Base-by-base conservation (phyloP, 2,329 filamentous ascomycete species). In the Paraconiothyrium sp. region DNA sequence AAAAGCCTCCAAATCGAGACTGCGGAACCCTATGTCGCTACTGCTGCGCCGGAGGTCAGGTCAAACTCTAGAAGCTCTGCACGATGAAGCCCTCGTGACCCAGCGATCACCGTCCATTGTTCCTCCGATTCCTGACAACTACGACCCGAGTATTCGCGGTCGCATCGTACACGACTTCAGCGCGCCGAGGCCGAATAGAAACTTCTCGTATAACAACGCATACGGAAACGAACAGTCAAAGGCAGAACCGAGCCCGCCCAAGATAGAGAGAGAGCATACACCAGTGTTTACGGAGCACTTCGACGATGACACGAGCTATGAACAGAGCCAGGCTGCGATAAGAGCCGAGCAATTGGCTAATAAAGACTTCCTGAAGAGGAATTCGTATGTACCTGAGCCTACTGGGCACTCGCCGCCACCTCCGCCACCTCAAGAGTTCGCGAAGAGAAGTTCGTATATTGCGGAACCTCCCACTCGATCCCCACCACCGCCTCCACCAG, bases 121-220 rank as follows among this genome's bases (percentile, higher is more conserved):
- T 20, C 76, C 76, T 2, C 82, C 84, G 2, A 81, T 86, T 57
- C 86, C 86, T 2, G 86, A 87, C 60, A 85, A 88, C 67, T 89
- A 88, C 69, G 87, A 89, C 67, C 87, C 87, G 13, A 82, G 87
- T 57, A 90, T 89, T 61, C 83, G 86, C 56, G 88, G 88, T 20
- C 88, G 85, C 52, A 84, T 87, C 24, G 82, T 90, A 1, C 88
- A 90, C 76, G 88, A 90, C 68, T 90, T 90, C 72, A 89, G 86
- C 52, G 86, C 84, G 4, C 88, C 88, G 6, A 80, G 86, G 55
- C 78, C 82, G 46, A 82, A 83, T 57, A 76, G 81, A 54, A 80
- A 76, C 47, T 74, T 74, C 27, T 79, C 77, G 7, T 72, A 78
- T 64, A 77, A 68, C 55, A 74, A 75, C 47, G 69, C 72, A 16